Evolutionary conservation across 805 yeast species (phyloP).

Genomic region (Yarrowia sp.): DNA sequence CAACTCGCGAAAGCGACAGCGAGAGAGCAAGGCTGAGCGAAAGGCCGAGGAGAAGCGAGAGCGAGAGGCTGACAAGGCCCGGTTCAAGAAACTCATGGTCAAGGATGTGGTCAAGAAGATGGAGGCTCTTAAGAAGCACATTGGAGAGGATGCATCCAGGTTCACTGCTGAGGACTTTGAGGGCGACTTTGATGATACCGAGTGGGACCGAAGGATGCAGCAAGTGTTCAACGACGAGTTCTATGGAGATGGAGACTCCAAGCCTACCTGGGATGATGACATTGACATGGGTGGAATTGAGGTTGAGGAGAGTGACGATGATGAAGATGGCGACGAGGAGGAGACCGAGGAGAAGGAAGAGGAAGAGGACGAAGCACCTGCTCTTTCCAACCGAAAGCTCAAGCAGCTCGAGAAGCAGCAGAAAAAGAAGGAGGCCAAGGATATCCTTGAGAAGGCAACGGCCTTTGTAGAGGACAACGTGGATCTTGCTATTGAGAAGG

Average conservation of each 20-base stretch:
- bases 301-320: conserved; percentile 44
- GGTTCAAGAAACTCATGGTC: conserved; percentile 71
- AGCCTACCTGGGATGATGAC: conserved; percentile 66
- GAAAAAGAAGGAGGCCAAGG: conserved; percentile 59
- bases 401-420: conserved; percentile 51
- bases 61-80: conserved; percentile 58
- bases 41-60: conserved; percentile 51
- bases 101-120: conserved; percentile 73
- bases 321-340: conserved; percentile 39
- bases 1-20: conserved; percentile 72
- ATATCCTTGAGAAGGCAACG: conserved; percentile 65
- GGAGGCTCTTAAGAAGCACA: conserved; percentile 59
- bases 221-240: conserved; percentile 82
- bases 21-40: conserved; percentile 64
- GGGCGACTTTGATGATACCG: conserved; percentile 83
- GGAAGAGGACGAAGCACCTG: conserved; percentile 31
- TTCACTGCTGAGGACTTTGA: conserved; percentile 74
- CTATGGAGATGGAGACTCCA: conserved; percentile 52
- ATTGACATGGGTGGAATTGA: conserved; percentile 48
- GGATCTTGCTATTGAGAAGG: conserved; percentile 61
- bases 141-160: conserved; percentile 58
- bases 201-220: conserved; percentile 86
- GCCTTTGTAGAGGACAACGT: conserved; percentile 73
- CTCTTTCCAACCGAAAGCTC: conserved; percentile 27
- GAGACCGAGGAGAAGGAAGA: conserved; percentile 30